A percentile compares a stretch with the other conserved stretches of the same genome.
These are phyloP conservation scores for Diplotaxis tenuifolia DNA, from an alignment of 345 rosid genomes.

Conservation along the genomic window DNA sequence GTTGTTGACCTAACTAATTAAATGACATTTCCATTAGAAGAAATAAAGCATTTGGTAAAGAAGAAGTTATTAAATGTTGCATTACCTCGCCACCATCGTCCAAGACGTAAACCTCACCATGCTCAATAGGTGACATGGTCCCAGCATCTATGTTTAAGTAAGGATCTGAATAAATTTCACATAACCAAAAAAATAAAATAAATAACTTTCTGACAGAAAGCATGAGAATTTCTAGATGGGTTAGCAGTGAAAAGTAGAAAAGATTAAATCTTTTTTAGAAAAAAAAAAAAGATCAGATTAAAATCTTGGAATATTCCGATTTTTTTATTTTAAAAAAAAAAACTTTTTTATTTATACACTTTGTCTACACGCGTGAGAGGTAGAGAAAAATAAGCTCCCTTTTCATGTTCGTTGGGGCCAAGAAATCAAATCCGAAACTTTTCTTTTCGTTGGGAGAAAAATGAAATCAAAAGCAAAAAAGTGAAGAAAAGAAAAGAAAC, in stretches of 20 bases:
- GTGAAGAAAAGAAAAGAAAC: constrained; percentile 9
- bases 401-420: constrained; percentile 25
- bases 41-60: constrained; percentile 5
- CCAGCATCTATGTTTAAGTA: constrained; percentile 90
- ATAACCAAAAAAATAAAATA: neutral
- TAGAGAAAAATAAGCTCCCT: neutral
- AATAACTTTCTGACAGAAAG: constrained; percentile 5
- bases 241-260: neutral
- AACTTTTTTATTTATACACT: neutral
- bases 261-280: neutral
- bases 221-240: neutral
- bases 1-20: constrained; percentile 5
- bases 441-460: constrained; percentile 1
- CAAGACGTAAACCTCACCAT: constrained; percentile 82
- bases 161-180: constrained; percentile 59
- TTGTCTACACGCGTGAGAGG: constrained; percentile 33
- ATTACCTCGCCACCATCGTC: constrained; percentile 96
- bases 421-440: constrained; percentile 30
- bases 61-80: neutral
- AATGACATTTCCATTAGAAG: neutral
- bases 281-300: too few species aligned
- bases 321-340: neutral
- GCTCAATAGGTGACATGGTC: constrained; percentile 93
- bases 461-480: constrained; percentile 9
- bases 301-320: constrained; percentile 20